Percentiles rank a stretch among this genome's conserved stretches.
Conservation (phyloP, 2,329 filamentous ascomycete species). For the Mycosphaerelloides madeirae region DNA sequence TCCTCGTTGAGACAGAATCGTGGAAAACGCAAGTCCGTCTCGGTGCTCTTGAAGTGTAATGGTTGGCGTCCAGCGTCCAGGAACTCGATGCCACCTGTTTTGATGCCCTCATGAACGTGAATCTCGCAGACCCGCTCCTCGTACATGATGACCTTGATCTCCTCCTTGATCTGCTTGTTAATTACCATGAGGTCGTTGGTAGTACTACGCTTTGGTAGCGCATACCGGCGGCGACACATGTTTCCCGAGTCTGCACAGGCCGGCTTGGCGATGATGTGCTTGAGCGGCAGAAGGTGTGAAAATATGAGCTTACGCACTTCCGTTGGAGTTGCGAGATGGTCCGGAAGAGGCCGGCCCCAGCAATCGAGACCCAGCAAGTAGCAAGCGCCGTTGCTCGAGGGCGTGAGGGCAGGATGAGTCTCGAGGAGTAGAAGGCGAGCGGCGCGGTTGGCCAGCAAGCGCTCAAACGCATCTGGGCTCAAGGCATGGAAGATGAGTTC, state of each 20-base stretch:
- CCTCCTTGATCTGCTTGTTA: slow-evolving; percentile 19
- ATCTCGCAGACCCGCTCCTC: slow-evolving; percentile 28
- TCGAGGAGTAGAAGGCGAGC: neutral
- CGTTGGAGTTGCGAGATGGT: slow-evolving; percentile 1
- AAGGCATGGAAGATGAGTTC: neutral
- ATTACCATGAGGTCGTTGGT: slow-evolving; percentile 25
- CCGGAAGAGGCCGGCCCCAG: too few relatives aligned
- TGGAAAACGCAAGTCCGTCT: slow-evolving; percentile 24
- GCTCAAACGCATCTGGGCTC: neutral
- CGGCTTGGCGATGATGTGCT: slow-evolving; percentile 12
- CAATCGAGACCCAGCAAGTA: slow-evolving; percentile 5
- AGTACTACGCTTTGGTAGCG: slow-evolving; percentile 10
- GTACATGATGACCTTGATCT: slow-evolving; percentile 23
- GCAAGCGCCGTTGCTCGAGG: neutral
- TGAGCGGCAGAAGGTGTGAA: slow-evolving; percentile 11
- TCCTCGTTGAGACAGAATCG: slow-evolving; percentile 21
- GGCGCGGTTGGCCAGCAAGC: neutral
- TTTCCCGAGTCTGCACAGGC: slow-evolving; percentile 5
- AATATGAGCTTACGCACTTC: slow-evolving; percentile 23
- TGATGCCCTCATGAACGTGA: slow-evolving; percentile 28
- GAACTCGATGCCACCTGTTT: slow-evolving; percentile 28
- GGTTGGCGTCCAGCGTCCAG: slow-evolving; percentile 29
- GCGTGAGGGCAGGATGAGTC: neutral
- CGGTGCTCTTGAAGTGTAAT: slow-evolving; percentile 24
- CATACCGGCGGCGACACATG: neutral